These are phyloP conservation scores for Rubus idaeus DNA, from an alignment of 306 rosid genomes.

Conservation along the genomic window DNA sequence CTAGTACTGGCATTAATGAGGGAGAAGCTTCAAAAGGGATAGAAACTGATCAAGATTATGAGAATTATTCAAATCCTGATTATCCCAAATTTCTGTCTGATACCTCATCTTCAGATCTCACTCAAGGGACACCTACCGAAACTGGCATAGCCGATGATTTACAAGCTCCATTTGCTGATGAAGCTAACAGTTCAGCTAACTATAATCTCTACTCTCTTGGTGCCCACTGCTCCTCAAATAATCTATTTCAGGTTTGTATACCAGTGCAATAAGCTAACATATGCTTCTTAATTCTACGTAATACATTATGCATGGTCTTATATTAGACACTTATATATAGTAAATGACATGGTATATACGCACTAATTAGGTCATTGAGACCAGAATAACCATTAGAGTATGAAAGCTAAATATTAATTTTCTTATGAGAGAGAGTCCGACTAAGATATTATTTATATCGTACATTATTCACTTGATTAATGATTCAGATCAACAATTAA, in stretches of 20 bases:
- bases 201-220: conserved; percentile 46
- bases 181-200: conserved; percentile 64
- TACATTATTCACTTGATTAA: too few species aligned
- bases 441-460: too few species aligned
- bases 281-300: background rate
- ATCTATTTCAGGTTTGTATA: conserved; percentile 59
- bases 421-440: background rate
- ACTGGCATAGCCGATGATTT: conserved; percentile 61
- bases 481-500: too few species aligned
- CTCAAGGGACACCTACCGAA: conserved; percentile 78
- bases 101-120: conserved; percentile 89
- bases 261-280: background rate
- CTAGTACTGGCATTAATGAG: conserved; percentile 37
- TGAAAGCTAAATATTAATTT: too few species aligned
- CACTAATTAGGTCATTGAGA: background rate
- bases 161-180: conserved; percentile 72
- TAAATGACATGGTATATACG: background rate
- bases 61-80: conserved; percentile 40
- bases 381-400: background rate
- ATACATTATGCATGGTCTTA: background rate
- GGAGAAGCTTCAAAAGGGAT: conserved; percentile 41
- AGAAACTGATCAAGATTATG: conserved; percentile 36
- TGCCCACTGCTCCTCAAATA: conserved; percentile 47
- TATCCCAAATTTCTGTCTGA: conserved; percentile 53
- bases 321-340: background rate